Evolutionary conservation across 768 basidiomycete species (phyloP).

Genomic region (Kwoniella bestiolae): DNA sequence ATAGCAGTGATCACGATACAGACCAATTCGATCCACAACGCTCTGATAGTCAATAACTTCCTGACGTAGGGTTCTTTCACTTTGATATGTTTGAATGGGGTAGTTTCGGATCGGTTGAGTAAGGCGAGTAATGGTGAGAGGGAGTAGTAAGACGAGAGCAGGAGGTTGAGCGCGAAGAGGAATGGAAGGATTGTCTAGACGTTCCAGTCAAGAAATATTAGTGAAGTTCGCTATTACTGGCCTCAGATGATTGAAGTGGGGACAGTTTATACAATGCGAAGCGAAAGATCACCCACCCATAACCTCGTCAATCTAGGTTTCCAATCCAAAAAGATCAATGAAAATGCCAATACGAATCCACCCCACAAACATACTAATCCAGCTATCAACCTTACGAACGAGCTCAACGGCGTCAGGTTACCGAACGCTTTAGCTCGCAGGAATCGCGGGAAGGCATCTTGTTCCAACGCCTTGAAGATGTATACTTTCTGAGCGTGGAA

Average conservation of each 20-base stretch:
- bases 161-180: constrained; percentile 81
- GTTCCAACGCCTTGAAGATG: constrained; percentile 93
- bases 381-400: constrained; percentile 79
- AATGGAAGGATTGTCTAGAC: constrained; percentile 95
- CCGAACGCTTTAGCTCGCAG: constrained; percentile 96
- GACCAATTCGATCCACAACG: constrained; percentile 75
- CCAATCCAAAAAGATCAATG: constrained; percentile 90
- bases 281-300: constrained; percentile 71
- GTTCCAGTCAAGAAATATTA: not conserved
- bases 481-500: constrained; percentile 98
- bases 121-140: constrained; percentile 95
- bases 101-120: constrained; percentile 90
- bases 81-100: constrained; percentile 88
- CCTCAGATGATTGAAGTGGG: not conserved
- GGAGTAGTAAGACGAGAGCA: constrained; percentile 95
- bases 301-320: constrained; percentile 89
- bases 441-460: constrained; percentile 71
- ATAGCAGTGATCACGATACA: constrained; percentile 72
- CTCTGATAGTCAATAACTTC: constrained; percentile 84
- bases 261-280: not conserved
- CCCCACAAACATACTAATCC: constrained; percentile 91
- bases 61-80: constrained; percentile 94
- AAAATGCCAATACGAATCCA: constrained; percentile 87
- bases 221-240: too few relatives aligned
- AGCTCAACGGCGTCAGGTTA: constrained; percentile 89